These are phyloP conservation scores for Wickerhamomyces sp. DNA, from an alignment of 1,139 yeast species.

Conservation along the genomic window DNA sequence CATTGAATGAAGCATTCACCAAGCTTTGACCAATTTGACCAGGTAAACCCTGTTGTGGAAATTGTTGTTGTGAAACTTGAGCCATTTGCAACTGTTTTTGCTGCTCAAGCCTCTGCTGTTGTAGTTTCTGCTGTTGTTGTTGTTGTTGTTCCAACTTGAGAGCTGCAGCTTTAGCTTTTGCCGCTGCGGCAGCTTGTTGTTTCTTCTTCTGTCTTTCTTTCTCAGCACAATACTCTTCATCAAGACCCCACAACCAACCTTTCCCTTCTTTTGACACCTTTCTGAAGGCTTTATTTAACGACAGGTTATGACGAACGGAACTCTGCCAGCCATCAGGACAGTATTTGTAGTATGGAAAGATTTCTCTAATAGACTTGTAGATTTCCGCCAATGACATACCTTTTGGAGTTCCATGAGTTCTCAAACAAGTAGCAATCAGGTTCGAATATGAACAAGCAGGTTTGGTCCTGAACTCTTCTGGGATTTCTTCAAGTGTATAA, in stretches of 20 bases:
- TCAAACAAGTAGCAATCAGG: slow-evolving; percentile 72
- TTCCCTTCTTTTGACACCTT: slow-evolving; percentile 74
- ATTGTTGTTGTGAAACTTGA: slow-evolving; percentile 15
- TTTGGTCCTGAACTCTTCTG: slow-evolving; percentile 76
- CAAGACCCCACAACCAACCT: slow-evolving; percentile 93
- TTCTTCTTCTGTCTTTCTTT: slow-evolving; percentile 71
- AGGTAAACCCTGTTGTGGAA: slow-evolving; percentile 1
- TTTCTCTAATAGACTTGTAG: slow-evolving; percentile 77
- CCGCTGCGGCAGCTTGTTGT: slow-evolving; percentile 58
- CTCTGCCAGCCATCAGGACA: slow-evolving; percentile 99
- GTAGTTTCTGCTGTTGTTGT: slow-evolving; percentile 32
- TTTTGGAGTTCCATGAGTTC: slow-evolving; percentile 54
- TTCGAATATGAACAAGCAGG: slow-evolving; percentile 79
- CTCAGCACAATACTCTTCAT: slow-evolving; percentile 77
- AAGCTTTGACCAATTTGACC: neutral
- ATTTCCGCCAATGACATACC: slow-evolving; percentile 86
- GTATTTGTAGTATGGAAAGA: slow-evolving; percentile 86
- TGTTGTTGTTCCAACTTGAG: slow-evolving; percentile 44
- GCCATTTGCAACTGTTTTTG: slow-evolving; percentile 23
- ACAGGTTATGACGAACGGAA: slow-evolving; percentile 82
- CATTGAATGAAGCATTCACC: neutral
- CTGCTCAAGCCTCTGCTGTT: slow-evolving; percentile 25
- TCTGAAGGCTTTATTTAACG: slow-evolving; percentile 78
- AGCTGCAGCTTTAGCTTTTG: slow-evolving; percentile 54
- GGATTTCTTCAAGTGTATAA: slow-evolving; percentile 72